Percentiles rank a stretch among this genome's conserved stretches.
Evolutionary conservation across 2,329 filamentous ascomycete species (phyloP).

Genomic region (Calonectria henricotiae): DNA sequence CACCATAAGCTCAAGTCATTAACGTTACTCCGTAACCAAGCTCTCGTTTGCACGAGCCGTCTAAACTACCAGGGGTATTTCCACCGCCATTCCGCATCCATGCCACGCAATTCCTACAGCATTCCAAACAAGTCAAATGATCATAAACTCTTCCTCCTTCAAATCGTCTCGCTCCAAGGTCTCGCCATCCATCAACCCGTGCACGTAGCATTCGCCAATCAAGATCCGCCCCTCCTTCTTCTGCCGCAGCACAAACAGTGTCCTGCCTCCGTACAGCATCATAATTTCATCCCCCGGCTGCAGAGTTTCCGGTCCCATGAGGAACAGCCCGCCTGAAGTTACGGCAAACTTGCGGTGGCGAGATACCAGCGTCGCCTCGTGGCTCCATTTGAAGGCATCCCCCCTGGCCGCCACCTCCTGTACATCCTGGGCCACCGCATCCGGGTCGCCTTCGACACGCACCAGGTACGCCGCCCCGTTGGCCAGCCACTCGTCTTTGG

Average conservation of each 20-base stretch:
- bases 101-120: not conserved
- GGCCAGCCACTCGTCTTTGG: constrained; percentile 52
- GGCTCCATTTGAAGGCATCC: constrained; percentile 57
- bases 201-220: constrained; percentile 59
- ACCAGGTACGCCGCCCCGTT: constrained; percentile 56
- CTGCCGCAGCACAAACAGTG: constrained; percentile 55
- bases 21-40: not conserved
- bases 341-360: constrained; percentile 56
- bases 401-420: constrained; percentile 50
- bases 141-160: constrained; percentile 54
- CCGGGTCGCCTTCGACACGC: constrained; percentile 39
- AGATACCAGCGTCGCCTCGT: constrained; percentile 57
- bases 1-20: not conserved
- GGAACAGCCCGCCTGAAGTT: constrained; percentile 54
- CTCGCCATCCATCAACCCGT: constrained; percentile 59
- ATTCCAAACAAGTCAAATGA: constrained; percentile 43
- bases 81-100: not conserved
- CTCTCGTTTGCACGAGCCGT: constrained; percentile 9
- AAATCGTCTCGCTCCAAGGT: constrained; percentile 47
- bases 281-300: constrained; percentile 54
- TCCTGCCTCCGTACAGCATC: constrained; percentile 56
- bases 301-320: constrained; percentile 56
- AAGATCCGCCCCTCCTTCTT: constrained; percentile 48
- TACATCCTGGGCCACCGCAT: constrained; percentile 46
- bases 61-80: constrained; percentile 15